A percentile compares a stretch with the other conserved stretches of the same genome.
Evolutionary conservation across 331 rosid genomes (phyloP).

Genomic region (Pyrus hybrid): DNA sequence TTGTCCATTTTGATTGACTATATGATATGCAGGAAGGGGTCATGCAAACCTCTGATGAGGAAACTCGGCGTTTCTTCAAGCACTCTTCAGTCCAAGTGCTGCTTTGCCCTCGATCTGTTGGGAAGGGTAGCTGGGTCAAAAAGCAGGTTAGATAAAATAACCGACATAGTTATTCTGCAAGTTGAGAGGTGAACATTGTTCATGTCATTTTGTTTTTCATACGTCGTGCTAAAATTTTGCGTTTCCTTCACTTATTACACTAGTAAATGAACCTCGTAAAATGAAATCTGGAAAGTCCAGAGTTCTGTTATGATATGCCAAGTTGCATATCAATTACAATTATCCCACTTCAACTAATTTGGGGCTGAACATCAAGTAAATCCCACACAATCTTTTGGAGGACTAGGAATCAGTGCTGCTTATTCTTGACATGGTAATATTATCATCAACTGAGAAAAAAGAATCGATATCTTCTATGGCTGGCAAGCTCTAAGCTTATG

Average conservation of each 20-base stretch:
- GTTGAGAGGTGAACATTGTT: neutral
- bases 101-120: conserved; percentile 73
- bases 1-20: neutral
- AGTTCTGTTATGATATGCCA: neutral
- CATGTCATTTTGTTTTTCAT: neutral
- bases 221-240: neutral
- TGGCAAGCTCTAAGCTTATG: too few species aligned
- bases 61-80: conserved; percentile 73
- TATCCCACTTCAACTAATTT: neutral
- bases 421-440: neutral
- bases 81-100: conserved; percentile 74
- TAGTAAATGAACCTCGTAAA: neutral
- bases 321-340: neutral
- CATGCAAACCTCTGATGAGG: conserved; percentile 73
- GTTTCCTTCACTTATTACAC: neutral
- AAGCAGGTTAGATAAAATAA: conserved; percentile 35
- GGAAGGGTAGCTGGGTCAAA: conserved; percentile 67
- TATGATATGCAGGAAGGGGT: conserved; percentile 49
- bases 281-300: neutral
- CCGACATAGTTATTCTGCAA: neutral
- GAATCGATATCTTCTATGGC: neutral
- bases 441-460: neutral
- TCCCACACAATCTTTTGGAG: neutral
- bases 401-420: neutral
- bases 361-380: neutral